These are phyloP conservation scores for Trichosporon sp. DNA, from an alignment of 1,284 basidiomycete species.

Conservation along the genomic window DNA sequence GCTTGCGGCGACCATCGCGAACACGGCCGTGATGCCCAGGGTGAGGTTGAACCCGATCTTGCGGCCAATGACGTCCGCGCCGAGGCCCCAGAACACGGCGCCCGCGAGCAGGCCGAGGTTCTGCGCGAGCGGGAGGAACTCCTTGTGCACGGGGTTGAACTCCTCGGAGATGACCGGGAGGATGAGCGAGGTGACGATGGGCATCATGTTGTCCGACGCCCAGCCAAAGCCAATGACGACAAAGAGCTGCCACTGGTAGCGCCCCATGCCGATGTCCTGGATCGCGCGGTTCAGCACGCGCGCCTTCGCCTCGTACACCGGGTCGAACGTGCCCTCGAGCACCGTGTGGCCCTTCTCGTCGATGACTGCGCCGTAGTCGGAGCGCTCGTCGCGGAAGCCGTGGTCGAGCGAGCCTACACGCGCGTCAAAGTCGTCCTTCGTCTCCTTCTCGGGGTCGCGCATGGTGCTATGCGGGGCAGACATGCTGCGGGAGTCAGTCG, in stretches of 20 bases:
- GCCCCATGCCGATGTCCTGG: conserved; percentile 59
- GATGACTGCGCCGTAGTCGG: background rate
- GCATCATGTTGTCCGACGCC: conserved; percentile 50
- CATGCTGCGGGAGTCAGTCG: background rate
- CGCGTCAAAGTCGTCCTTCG: background rate
- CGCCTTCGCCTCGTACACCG: conserved; percentile 41
- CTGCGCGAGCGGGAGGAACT: conserved; percentile 32
- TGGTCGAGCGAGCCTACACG: background rate
- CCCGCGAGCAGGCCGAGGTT: conserved; percentile 39
- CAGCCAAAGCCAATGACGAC: conserved; percentile 52
- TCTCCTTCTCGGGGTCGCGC: background rate
- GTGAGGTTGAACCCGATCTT: conserved; percentile 61
- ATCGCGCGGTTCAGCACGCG: conserved; percentile 41
- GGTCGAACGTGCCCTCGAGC: conserved; percentile 28
- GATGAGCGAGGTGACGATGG: conserved; percentile 29
- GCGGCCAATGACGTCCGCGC: conserved; percentile 52
- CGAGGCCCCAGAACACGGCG: conserved; percentile 53
- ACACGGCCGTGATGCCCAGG: conserved; percentile 59
- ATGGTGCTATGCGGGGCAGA: background rate
- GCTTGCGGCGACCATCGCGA: conserved; percentile 55
- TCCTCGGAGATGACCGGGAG: conserved; percentile 54
- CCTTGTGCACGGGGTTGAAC: conserved; percentile 31
- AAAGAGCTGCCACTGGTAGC: conserved; percentile 57
- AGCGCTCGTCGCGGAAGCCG: background rate
- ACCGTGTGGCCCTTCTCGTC: conserved; percentile 11